A percentile compares a stretch with the other conserved stretches of the same genome.
phyloP scores from a whole-genome alignment of 768 basidiomycete species.

The Omphalotus guepiniiformis region DNA sequence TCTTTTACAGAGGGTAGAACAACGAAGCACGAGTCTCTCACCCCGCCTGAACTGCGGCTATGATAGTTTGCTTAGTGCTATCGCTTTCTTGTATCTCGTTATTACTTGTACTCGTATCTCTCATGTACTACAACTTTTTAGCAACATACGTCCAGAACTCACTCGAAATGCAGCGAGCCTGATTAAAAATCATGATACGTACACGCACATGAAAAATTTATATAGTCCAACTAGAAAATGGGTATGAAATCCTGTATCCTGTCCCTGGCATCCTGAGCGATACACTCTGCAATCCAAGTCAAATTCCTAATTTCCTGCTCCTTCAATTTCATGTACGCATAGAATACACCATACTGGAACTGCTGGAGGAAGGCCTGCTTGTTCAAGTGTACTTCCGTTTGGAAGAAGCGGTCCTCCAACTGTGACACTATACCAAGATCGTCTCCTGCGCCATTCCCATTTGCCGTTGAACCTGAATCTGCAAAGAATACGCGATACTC shows the following conservation, averaged over 20 bases:
- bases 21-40: too few relatives aligned
- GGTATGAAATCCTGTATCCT: slow-evolving; percentile 95
- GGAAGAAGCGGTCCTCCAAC: slow-evolving; percentile 94
- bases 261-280: slow-evolving; percentile 93
- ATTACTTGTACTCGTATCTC: too few relatives aligned
- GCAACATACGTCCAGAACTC: too few relatives aligned
- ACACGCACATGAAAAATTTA: too few relatives aligned
- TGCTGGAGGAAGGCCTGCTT: slow-evolving; percentile 94
- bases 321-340: slow-evolving; percentile 88
- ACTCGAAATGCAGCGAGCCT: too few relatives aligned
- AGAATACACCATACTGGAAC: slow-evolving; percentile 93
- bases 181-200: too few relatives aligned
- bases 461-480: slow-evolving; percentile 33
- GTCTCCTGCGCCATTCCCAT: slow-evolving; percentile 33
- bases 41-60: too few relatives aligned
- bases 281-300: slow-evolving; percentile 97
- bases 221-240: slow-evolving; percentile 80
- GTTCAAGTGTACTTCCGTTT: slow-evolving; percentile 89
- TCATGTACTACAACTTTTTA: too few relatives aligned
- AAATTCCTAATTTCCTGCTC: slow-evolving; percentile 88
- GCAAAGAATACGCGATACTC: slow-evolving; percentile 94
- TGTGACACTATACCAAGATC: slow-evolving; percentile 51
- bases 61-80: too few relatives aligned
- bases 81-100: too few relatives aligned
- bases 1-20: too few relatives aligned